These are phyloP conservation scores for Lavandula angustifolia DNA, from an alignment of 257 asterid species.

Conservation along the genomic window DNA sequence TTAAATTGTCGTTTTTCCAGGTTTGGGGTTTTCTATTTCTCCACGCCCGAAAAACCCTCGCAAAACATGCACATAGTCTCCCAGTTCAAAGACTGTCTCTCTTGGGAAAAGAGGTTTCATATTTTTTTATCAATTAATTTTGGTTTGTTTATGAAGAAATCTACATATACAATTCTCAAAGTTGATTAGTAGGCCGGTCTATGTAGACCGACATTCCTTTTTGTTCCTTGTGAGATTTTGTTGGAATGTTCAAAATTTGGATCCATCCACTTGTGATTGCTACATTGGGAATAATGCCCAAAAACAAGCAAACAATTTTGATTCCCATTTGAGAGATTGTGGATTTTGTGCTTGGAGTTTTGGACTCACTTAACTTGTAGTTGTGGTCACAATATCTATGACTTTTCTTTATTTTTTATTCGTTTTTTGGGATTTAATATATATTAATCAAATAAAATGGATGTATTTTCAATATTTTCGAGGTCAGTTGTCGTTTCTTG, in stretches of 20 bases:
- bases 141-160: background rate
- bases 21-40: no score
- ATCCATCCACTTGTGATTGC: conserved; percentile 22
- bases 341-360: conserved; percentile 32
- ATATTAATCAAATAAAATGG: background rate
- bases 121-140: background rate
- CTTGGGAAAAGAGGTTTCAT: conserved; percentile 29
- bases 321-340: conserved; percentile 13
- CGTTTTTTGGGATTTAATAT: background rate
- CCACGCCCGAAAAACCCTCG: background rate
- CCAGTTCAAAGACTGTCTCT: conserved; percentile 40
- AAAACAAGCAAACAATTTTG: conserved; percentile 35
- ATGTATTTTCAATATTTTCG: background rate
- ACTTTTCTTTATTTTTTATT: background rate
- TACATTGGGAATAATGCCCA: conserved; percentile 42
- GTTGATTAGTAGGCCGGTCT: conserved; percentile 22
- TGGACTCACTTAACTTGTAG: conserved; percentile 25
- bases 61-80: conserved; percentile 28
- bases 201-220: conserved; percentile 68
- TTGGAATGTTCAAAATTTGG: conserved; percentile 35
- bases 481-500: background rate
- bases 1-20: no score
- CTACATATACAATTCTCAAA: conserved; percentile 12
- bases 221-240: conserved; percentile 51
- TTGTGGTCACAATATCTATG: conserved; percentile 15